phyloP scores from a whole-genome alignment of 371 early-diverging fungal genomes.

The Mortierella sp. region DNA sequence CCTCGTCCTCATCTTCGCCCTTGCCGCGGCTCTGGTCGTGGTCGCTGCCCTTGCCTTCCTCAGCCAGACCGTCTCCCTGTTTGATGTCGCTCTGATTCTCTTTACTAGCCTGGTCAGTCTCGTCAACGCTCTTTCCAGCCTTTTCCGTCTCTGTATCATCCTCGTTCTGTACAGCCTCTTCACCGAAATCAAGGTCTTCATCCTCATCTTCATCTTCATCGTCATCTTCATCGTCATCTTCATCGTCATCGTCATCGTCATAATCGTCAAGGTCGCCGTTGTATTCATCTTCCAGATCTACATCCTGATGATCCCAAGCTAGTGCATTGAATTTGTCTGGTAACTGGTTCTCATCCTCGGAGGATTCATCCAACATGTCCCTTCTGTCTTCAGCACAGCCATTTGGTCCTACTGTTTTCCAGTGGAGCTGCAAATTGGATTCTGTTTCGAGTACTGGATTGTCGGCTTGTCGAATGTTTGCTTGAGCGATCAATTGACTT shows the following conservation, averaged over 20 bases:
- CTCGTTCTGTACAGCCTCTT: neutral
- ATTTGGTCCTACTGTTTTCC: slow-evolving; percentile 5
- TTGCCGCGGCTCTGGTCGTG: neutral
- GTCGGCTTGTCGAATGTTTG: neutral
- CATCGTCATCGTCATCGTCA: slow-evolving; percentile 10
- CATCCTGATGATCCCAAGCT: neutral
- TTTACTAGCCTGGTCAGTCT: slow-evolving; percentile 5
- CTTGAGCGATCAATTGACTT: neutral
- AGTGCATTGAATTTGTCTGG: too few species aligned
- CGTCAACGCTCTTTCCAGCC: slow-evolving; percentile 3
- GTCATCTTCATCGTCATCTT: slow-evolving; percentile 7
- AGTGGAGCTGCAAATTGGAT: neutral
- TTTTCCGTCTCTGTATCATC: neutral
- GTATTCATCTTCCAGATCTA: neutral
- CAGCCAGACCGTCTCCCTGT: neutral
- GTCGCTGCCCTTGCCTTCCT: neutral
- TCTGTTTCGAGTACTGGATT: neutral
- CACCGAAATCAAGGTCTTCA: neutral
- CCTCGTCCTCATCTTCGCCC: neutral
- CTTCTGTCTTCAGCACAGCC: neutral
- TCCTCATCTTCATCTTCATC: slow-evolving; percentile 5
- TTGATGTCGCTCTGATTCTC: neutral
- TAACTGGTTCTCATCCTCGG: too few species aligned
- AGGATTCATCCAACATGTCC: too few species aligned
- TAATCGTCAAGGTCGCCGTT: neutral